Evolutionary conservation across 2,329 filamentous ascomycete genomes (phyloP), one percentile per base, ranked within the genome.

Genomic region (Falciphora oryzae): DNA sequence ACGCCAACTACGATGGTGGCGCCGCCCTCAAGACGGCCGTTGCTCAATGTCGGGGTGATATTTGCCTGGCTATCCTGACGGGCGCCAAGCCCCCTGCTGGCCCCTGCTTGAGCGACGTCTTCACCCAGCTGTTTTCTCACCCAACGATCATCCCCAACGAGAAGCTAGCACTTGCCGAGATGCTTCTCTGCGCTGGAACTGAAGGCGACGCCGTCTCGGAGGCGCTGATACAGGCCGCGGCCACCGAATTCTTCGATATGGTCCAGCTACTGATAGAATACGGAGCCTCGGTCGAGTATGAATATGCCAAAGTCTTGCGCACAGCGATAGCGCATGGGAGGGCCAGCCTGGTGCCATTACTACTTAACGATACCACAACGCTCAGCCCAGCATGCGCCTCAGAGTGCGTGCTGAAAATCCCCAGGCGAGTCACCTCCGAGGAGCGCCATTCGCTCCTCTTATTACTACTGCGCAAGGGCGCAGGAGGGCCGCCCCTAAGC

Each of bases 161-260:
- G 38, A 85, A 83, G 69, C 73, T 83, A 57, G 77, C 78, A 2
- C 74, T 88, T 66, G 77, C 82, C 0, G 84, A 88, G 69, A 74
- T 85, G 3, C 70, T 89, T 1, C 76, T 89, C 1, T 86, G 85
- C 63, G 84, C 83, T 1, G 85, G 85, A 0, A 84, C 85, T 1
- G 75, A 77, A 16, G 85, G 85, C 1, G 79, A 83, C 18, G 74
- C 77, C 1, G 73, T 84, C 0, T 78, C 82, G 0, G 73, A 75
- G 35, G 82, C 81, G 0, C 74, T 87, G 0, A 73, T 81, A 8
- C 75, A 80, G 38, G 81, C 84, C 0, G 81, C 80, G 63, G 75
- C 78, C 8, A 77, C 76, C 2, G 79, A 81, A 58, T 85, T 82
- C 66, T 77, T 81, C 65, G 82, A 85, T 57, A 83, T 87, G 80